These are phyloP conservation scores for Eimeria maxima DNA, from an alignment of 169 alveolate species.

Conservation along the genomic window DNA sequence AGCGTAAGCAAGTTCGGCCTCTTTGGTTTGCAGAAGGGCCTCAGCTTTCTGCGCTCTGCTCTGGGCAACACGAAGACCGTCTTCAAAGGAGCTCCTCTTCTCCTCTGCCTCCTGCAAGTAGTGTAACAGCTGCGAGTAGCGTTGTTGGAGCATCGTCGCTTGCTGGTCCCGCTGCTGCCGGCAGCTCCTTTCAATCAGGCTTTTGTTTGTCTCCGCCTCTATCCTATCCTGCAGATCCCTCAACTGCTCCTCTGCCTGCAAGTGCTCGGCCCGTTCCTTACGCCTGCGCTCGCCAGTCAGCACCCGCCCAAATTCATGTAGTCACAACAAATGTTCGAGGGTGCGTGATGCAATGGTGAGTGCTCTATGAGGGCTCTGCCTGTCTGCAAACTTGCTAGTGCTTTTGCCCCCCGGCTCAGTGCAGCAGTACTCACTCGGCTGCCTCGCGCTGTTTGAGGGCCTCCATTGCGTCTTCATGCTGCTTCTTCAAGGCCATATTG, in stretches of 20 bases:
- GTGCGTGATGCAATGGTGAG: neutral
- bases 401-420: neutral
- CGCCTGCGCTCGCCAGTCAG: conserved; percentile 35
- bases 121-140: conserved; percentile 64
- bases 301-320: neutral
- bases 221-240: conserved; percentile 43
- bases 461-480: conserved; percentile 40
- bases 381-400: neutral
- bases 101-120: conserved; percentile 80
- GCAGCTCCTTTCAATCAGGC: conserved; percentile 4
- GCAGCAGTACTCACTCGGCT: conserved; percentile 27
- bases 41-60: conserved; percentile 55
- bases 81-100: conserved; percentile 74
- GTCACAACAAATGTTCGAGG: neutral
- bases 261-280: conserved; percentile 58
- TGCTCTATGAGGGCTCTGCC: neutral
- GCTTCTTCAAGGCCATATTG: conserved; percentile 19
- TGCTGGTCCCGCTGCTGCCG: conserved; percentile 78
- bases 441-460: conserved; percentile 17
- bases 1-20: conserved; percentile 41
- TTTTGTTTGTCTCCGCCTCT: neutral
- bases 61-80: conserved; percentile 69
- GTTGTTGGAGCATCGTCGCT: conserved; percentile 58
- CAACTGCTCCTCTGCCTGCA: conserved; percentile 69
- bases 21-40: conserved; percentile 77